Base-by-base conservation (phyloP, 345 rosid species). In the Boechera divaricarpa region DNA sequence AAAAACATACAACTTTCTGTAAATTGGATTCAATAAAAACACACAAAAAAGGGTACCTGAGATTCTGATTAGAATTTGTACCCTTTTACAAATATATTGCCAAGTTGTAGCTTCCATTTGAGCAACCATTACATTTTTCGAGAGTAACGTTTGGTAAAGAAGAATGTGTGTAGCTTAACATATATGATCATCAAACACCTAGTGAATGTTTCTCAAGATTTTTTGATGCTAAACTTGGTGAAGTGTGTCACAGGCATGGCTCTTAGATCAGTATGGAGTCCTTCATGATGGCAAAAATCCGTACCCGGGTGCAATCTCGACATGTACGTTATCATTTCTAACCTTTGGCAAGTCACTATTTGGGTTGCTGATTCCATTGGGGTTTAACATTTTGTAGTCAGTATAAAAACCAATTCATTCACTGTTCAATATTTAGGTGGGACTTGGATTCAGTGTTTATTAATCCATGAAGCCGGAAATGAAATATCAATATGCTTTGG, bases 221-320 rank as follows among this genome's bases (percentile, higher is more conserved):
- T 15, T 12, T 9, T 35, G 11, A 39, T 58, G 10, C 58, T 66
- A 59, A 78, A 32, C 16, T 65, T 68, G 56, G 24, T 67, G 26
- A 66, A 49, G 72, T 47, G 42, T 24, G 65, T 35, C 13, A 35
- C 85, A 94, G 99, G 97, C 91, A 28, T 95, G 98, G 99, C 85
- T 95, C 54, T 82, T 95, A 74, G 99, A 92, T 86, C 99, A 95
- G 70, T 95, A 87, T 70, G 99, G 99, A 63, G 98, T 94, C 16
- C 99, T 94, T 79, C 99, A 92, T 71, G 97, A 94, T 75, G 98
- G 97, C 44, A 92, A 89, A 70, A 83, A 87, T 47, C 97, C 99
- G 41, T 95, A 92, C 77, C 98, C 98, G 0, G 97, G 95, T 9
- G 98, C 98, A 2, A 88, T 92, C 74, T 86, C 94, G 10, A 84